Base-by-base conservation (phyloP, 345 rosid species). In the Hypericum androsaemum region DNA sequence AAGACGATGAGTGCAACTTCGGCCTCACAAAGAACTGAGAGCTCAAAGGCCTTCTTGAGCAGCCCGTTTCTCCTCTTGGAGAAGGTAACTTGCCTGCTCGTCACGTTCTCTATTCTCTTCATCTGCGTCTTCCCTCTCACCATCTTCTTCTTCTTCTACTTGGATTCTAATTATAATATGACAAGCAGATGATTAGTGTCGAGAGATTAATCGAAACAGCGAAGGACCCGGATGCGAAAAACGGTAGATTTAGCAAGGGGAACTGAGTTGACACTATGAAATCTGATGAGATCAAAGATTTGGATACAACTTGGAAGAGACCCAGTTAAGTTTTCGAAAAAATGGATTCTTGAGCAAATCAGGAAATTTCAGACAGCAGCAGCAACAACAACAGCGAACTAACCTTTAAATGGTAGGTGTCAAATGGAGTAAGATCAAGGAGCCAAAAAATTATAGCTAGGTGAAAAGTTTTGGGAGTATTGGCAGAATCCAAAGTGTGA, bases 1-100 rank as follows among this genome's bases (percentile, higher is more conserved):
- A 46, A 46, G 10, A 46, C 7, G 10, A 46, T 46, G 10, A 46
- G 50, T 13, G 50, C 50, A 14, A 46, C 50, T 46, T 46, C 50
- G 22, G 50, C 50, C 12, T 46, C 50, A 14, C 50, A 46, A 32
- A 46, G 50, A 46, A 46, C 50, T 7, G 50, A 46, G 50, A 46
- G 50, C 50, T 46, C 50, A 46, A 46, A 46, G 28, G 50, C 50
- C 50, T 46, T 46, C 50, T 46, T 46, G 28, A 46, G 50, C 50
- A 46, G 28, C 50, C 50, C 50, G 22, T 46, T 46, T 14, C 50
- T 46, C 22, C 50, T 46, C 50, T 46, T 46, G 6, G 50, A 46
- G 32, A 46, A 46, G 9, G 50, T 46, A 17, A 46, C 50, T 14
- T 46, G 50, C 50, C 50, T 46, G 50, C 50, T 46, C 7, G 50